Conservation (phyloP, 1,284 basidiomycete species). For the Ceratobasidium sp. region DNA sequence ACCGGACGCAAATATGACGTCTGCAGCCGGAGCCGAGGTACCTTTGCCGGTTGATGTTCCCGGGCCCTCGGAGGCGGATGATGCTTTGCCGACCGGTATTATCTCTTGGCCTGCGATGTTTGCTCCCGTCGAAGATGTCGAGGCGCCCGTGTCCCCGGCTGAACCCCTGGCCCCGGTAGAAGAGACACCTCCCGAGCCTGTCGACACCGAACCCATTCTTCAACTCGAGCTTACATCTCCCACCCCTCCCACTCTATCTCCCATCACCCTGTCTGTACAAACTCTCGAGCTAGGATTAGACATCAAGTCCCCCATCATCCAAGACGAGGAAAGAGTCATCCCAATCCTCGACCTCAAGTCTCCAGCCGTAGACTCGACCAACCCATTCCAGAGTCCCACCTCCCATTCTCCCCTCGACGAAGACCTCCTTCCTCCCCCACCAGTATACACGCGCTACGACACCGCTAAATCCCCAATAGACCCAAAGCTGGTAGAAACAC, state of each 20-base stretch:
- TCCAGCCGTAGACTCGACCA: not conserved
- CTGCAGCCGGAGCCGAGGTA: not conserved
- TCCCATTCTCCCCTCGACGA: conserved; percentile 1
- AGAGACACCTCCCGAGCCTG: not conserved
- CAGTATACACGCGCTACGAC: conserved; percentile 18
- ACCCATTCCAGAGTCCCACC: not conserved
- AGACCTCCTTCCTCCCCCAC: not conserved
- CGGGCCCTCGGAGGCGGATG: too few relatives aligned
- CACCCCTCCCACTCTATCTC: not conserved
- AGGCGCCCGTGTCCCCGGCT: not conserved
- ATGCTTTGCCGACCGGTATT: not conserved
- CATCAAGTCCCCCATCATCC: conserved; percentile 13
- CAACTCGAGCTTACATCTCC: conserved; percentile 7
- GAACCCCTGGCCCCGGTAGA: not conserved
- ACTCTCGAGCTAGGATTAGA: not conserved
- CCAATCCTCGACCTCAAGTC: not conserved
- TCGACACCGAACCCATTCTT: not conserved
- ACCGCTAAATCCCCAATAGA: conserved; percentile 7
- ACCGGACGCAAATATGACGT: not conserved
- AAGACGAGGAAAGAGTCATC: not conserved
- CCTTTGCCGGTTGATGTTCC: not conserved
- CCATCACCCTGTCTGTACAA: not conserved
- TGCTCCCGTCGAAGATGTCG: conserved; percentile 7
- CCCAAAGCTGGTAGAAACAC: not conserved
- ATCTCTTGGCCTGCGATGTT: conserved; percentile 14